phyloP scores from a whole-genome alignment of 2,329 filamentous ascomycete genomes.

The Dothideomycetes sp. region DNA sequence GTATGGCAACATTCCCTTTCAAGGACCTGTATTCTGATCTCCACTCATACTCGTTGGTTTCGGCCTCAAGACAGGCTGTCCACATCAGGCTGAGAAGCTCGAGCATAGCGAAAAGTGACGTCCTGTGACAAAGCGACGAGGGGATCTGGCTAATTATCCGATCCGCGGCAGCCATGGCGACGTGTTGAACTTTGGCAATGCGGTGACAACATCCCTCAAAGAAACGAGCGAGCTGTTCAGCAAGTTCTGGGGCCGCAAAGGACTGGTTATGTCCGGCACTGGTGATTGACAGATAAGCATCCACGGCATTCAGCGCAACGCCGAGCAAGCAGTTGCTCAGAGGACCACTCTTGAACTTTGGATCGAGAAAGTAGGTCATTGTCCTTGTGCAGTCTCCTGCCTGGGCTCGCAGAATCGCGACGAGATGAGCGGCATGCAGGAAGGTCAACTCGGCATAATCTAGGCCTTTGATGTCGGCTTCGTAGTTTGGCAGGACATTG shows the following conservation, averaged over 20 bases:
- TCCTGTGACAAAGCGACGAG: conserved; percentile 79
- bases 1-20: conserved; percentile 67
- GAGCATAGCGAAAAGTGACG: conserved; percentile 82
- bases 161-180: conserved; percentile 73
- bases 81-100: conserved; percentile 92
- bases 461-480: conserved; percentile 67
- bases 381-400: conserved; percentile 84
- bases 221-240: conserved; percentile 72
- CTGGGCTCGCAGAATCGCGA: conserved; percentile 78
- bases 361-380: conserved; percentile 88
- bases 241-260: conserved; percentile 88
- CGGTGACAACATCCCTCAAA: conserved; percentile 89
- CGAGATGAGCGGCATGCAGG: conserved; percentile 76
- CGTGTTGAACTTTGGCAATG: conserved; percentile 81
- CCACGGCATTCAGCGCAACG: conserved; percentile 58
- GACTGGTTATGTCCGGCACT: conserved; percentile 58
- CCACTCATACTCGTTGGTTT: conserved; percentile 88
- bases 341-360: conserved; percentile 56
- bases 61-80: conserved; percentile 84
- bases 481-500: conserved; percentile 62
- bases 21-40: conserved; percentile 68
- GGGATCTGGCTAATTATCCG: conserved; percentile 76
- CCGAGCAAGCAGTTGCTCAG: conserved; percentile 53
- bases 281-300: conserved; percentile 68
- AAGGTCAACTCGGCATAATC: conserved; percentile 90